Conservation (phyloP, 164 flowering plant genomes). For the Pachysandra terminalis region DNA sequence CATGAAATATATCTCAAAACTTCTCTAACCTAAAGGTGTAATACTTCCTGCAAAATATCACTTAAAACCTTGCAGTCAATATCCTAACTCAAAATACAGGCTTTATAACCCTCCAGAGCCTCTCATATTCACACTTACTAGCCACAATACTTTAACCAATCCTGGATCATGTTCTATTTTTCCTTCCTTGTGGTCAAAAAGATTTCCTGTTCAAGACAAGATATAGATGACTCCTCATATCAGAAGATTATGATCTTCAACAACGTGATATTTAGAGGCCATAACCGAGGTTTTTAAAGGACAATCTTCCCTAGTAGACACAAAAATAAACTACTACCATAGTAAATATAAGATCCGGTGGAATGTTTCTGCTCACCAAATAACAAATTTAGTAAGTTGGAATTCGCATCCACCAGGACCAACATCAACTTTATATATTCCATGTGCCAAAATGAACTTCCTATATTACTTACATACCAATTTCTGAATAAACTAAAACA, state of each 20-base stretch:
- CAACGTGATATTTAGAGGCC: constrained; percentile 82
- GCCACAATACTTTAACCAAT: not conserved
- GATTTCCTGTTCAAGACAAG: too few relatives aligned
- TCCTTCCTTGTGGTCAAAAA: too few relatives aligned
- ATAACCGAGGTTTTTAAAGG: too few relatives aligned
- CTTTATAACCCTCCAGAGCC: not conserved
- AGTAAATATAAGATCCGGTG: too few relatives aligned
- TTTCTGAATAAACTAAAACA: not conserved
- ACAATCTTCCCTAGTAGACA: too few relatives aligned
- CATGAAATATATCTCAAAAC: too few relatives aligned
- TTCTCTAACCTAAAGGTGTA: not conserved
- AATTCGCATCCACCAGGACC: too few relatives aligned
- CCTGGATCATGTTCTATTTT: too few relatives aligned
- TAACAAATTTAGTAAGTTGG: not conserved
- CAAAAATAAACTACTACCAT: too few relatives aligned
- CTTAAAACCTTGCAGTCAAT: not conserved
- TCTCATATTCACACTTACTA: not conserved
- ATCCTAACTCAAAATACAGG: not conserved
- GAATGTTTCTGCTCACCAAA: not conserved
- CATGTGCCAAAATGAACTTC: not conserved
- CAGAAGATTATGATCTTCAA: too few relatives aligned
- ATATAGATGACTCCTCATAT: too few relatives aligned
- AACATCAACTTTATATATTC: too few relatives aligned
- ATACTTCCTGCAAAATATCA: not conserved
- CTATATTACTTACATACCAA: not conserved